These are phyloP conservation scores for Tephrocybe rancida DNA, from an alignment of 768 basidiomycete genomes.

Conservation along the genomic window DNA sequence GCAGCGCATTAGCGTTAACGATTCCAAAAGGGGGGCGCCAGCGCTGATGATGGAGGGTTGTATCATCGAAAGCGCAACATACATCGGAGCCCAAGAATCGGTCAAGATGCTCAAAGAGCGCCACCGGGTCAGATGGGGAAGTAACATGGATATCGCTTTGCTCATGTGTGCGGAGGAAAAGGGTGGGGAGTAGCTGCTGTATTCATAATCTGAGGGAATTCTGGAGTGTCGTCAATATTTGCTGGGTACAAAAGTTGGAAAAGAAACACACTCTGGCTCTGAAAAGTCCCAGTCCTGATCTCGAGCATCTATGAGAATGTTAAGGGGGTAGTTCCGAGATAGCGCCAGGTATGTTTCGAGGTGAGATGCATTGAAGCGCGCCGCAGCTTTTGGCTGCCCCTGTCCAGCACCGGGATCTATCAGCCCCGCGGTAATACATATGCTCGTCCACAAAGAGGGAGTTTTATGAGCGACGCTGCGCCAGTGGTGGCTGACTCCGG, in stretches of 20 bases:
- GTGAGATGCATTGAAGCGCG: slow-evolving; percentile 35
- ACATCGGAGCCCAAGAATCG: slow-evolving; percentile 62
- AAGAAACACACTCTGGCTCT: slow-evolving; percentile 46
- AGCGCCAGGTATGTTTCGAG: slow-evolving; percentile 44
- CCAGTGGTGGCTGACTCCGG: slow-evolving; percentile 56
- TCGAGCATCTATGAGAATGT: slow-evolving; percentile 60
- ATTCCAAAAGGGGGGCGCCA: slow-evolving; percentile 48
- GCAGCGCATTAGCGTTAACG: slow-evolving; percentile 59
- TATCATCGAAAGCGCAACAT: slow-evolving; percentile 47
- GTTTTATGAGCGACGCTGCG: slow-evolving; percentile 49
- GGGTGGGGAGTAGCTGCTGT: slow-evolving; percentile 31
- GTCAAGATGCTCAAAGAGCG: slow-evolving; percentile 54
- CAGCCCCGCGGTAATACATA: slow-evolving; percentile 50
- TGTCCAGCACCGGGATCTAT: slow-evolving; percentile 19
- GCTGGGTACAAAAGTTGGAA: slow-evolving; percentile 5
- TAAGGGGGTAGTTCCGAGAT: slow-evolving; percentile 50
- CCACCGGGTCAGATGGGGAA: slow-evolving; percentile 55
- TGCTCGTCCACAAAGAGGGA: slow-evolving; percentile 54
- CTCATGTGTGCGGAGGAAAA: slow-evolving; percentile 49
- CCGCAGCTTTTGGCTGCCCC: background rate
- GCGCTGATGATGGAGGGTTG: slow-evolving; percentile 34
- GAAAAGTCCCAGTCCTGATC: slow-evolving; percentile 62
- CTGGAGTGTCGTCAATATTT: slow-evolving; percentile 18
- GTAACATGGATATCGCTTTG: slow-evolving; percentile 45
- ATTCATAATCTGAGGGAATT: slow-evolving; percentile 26